Evolutionary conservation across 371 early-diverging fungal species (phyloP).

Genomic region (Smittium culicis): DNA sequence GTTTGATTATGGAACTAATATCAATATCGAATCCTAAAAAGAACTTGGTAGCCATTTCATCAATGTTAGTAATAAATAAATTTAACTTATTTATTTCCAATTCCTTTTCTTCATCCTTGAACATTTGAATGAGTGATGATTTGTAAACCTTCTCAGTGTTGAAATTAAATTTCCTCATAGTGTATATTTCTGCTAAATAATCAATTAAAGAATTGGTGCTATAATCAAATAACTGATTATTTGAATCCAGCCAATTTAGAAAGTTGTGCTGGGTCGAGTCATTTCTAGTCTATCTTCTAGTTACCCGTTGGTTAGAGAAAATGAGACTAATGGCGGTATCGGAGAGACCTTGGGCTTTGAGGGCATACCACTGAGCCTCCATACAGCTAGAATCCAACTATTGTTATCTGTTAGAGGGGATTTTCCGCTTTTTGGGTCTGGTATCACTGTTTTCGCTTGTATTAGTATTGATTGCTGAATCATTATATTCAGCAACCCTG

Average conservation of each 20-base stretch:
- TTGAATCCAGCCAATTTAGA: too few relatives aligned
- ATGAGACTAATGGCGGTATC: too few relatives aligned
- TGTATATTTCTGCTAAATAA: background rate
- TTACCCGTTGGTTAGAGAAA: too few relatives aligned
- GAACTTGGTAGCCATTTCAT: background rate
- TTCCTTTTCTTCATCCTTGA: background rate
- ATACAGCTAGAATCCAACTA: too few relatives aligned
- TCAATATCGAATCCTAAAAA: background rate
- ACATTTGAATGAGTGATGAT: background rate
- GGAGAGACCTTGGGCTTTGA: too few relatives aligned
- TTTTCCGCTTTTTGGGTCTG: too few relatives aligned
- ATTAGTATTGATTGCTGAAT: too few relatives aligned
- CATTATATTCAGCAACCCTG: too few relatives aligned
- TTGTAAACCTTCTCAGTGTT: background rate
- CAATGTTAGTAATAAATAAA: background rate
- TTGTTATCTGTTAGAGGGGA: too few relatives aligned
- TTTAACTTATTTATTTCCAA: background rate
- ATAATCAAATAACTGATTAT: too few relatives aligned
- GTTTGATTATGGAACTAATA: background rate
- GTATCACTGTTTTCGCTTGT: too few relatives aligned
- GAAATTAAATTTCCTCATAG: background rate
- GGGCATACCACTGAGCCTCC: background rate
- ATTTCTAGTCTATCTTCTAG: background rate
- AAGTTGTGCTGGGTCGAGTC: background rate
- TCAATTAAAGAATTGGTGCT: background rate